Conservation (phyloP, 345 rosid genomes). For the Eutrema yunnanense region DNA sequence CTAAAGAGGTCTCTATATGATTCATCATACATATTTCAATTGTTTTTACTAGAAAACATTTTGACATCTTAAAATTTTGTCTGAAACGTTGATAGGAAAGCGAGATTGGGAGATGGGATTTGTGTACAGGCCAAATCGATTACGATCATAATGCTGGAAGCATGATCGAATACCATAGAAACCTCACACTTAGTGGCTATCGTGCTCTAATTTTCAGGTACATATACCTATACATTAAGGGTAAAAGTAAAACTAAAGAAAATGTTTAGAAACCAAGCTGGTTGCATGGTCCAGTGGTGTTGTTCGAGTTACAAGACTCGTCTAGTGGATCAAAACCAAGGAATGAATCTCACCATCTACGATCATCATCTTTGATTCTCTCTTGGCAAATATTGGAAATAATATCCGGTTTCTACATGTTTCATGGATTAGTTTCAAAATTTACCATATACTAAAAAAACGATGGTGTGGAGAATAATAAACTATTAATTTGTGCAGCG, state of each 20-base stretch:
- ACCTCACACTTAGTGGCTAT: constrained; percentile 59
- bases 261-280: background rate
- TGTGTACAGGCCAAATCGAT: constrained; percentile 38
- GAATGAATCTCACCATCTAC: background rate
- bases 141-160: constrained; percentile 55
- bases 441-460: no score
- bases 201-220: constrained; percentile 83
- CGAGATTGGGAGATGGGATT: constrained; percentile 44
- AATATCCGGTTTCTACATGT: no score
- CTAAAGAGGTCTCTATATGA: constrained; percentile 39
- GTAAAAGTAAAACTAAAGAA: background rate
- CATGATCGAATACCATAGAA: constrained; percentile 76
- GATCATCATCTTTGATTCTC: background rate
- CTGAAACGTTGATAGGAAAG: constrained; percentile 30
- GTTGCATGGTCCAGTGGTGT: background rate
- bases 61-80: background rate
- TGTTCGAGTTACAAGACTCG: background rate
- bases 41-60: background rate
- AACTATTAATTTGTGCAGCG: constrained; percentile 34
- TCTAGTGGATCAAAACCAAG: no score
- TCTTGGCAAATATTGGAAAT: background rate
- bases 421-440: no score
- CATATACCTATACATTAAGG: background rate
- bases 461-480: no score
- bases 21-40: background rate